These are phyloP conservation scores for Penicillium sp. DNA, from an alignment of 2,329 filamentous ascomycete species.

Conservation along the genomic window DNA sequence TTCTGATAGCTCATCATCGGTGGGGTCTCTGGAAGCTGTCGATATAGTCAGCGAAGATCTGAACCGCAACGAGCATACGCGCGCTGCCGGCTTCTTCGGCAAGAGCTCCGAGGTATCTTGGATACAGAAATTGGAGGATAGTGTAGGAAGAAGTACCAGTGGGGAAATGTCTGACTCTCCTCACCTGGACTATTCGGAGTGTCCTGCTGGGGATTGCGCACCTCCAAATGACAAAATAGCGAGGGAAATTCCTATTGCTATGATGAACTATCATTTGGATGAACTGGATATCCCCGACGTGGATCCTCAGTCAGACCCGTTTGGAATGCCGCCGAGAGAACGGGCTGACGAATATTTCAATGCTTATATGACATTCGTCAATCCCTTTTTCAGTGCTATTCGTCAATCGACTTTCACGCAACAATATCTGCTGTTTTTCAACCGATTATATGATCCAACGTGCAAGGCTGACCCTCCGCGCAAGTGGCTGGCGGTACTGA, in stretches of 20 bases:
- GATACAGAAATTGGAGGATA: constrained; percentile 41
- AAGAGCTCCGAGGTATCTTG: constrained; percentile 47
- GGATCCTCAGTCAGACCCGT: constrained; percentile 34
- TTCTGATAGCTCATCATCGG: constrained; percentile 23
- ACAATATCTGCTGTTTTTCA: constrained; percentile 40
- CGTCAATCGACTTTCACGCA: constrained; percentile 36
- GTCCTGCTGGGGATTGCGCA: neutral
- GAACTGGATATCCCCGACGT: constrained; percentile 37
- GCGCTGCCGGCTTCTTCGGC: constrained; percentile 42
- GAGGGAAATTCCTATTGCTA: constrained; percentile 26
- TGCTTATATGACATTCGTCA: constrained; percentile 40
- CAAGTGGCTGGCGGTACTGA: constrained; percentile 46
- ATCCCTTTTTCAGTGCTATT: constrained; percentile 43
- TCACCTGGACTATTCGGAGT: neutral
- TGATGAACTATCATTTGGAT: constrained; percentile 42
- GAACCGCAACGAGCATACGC: constrained; percentile 35
- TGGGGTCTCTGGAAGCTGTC: constrained; percentile 42
- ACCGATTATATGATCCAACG: constrained; percentile 26
- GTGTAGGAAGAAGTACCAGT: constrained; percentile 23
- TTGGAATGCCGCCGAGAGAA: constrained; percentile 37
- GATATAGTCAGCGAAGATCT: constrained; percentile 45
- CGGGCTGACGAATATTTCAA: constrained; percentile 41
- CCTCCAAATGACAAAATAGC: neutral
- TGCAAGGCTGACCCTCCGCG: constrained; percentile 31
- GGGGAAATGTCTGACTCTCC: neutral